Conservation (phyloP, 768 basidiomycete genomes). For the Rhodotorula toruloides region DNA sequence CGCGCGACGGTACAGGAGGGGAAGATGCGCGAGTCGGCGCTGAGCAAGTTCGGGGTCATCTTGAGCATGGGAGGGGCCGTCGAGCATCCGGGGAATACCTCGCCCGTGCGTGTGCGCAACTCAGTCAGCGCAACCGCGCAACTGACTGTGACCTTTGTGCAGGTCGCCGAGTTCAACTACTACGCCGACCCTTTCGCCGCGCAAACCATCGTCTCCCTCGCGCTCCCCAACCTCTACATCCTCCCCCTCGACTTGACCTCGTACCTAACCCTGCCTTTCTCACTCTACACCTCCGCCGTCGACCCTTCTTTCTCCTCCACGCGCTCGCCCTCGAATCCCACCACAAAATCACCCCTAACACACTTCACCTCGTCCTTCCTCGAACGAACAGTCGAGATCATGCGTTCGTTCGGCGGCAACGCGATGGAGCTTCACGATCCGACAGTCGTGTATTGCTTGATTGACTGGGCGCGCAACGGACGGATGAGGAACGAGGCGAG, state of each 20-base stretch:
- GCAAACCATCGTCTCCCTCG: slow-evolving; percentile 57
- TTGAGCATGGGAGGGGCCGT: slow-evolving; percentile 90
- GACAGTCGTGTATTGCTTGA: slow-evolving; percentile 80
- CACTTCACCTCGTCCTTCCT: slow-evolving; percentile 64
- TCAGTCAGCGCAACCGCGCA: not conserved
- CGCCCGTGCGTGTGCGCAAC: slow-evolving; percentile 28
- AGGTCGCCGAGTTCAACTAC: slow-evolving; percentile 73
- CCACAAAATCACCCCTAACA: slow-evolving; percentile 14
- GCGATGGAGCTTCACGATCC: slow-evolving; percentile 88
- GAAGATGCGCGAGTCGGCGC: slow-evolving; percentile 9
- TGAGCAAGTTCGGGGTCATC: slow-evolving; percentile 57
- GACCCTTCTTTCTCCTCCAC: slow-evolving; percentile 20
- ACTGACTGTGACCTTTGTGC: slow-evolving; percentile 31
- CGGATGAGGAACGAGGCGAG: not conserved
- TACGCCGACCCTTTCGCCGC: slow-evolving; percentile 66
- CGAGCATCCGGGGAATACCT: slow-evolving; percentile 83
- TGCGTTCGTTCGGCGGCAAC: slow-evolving; percentile 74
- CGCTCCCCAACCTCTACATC: slow-evolving; percentile 52
- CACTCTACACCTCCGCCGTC: slow-evolving; percentile 50
- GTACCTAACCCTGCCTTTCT: slow-evolving; percentile 69
- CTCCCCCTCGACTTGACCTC: slow-evolving; percentile 79
- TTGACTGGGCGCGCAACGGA: slow-evolving; percentile 47
- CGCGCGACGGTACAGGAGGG: not conserved
- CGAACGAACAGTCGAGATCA: slow-evolving; percentile 66
- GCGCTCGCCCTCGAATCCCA: not conserved